These are phyloP conservation scores for Pythium brachiatum DNA, from an alignment of 352 stramenopile genomes.

Conservation along the genomic window DNA sequence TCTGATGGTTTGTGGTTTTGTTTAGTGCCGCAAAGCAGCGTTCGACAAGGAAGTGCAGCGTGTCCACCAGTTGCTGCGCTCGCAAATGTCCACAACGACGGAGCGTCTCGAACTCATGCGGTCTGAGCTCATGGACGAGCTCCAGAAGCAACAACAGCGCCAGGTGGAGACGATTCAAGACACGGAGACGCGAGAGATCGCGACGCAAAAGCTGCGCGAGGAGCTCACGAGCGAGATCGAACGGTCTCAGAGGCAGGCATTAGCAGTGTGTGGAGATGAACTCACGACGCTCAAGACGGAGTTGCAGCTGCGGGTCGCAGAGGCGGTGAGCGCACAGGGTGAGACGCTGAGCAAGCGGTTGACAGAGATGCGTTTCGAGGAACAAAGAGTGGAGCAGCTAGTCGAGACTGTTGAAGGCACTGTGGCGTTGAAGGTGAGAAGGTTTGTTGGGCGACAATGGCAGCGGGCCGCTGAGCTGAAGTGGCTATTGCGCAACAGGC, in stretches of 20 bases:
- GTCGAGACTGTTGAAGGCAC: background rate
- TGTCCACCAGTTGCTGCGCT: constrained; percentile 34
- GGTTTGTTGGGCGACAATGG: no score
- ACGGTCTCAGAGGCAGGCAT: background rate
- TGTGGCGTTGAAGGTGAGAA: background rate
- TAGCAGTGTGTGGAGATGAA: background rate
- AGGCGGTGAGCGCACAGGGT: background rate
- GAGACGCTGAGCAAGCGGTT: no score
- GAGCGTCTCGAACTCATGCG: constrained; percentile 25
- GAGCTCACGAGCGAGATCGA: background rate
- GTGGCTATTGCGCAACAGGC: no score
- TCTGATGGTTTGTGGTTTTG: constrained; percentile 3
- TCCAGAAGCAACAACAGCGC: constrained; percentile 2
- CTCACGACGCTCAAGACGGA: background rate
- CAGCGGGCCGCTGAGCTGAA: no score
- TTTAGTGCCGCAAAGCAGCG: constrained; percentile 51
- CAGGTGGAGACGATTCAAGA: background rate
- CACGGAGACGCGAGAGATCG: background rate
- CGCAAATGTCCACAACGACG: constrained; percentile 24
- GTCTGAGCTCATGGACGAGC: background rate
- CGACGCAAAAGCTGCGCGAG: background rate
- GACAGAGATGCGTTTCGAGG: no score
- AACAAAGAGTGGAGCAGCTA: no score
- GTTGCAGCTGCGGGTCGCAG: background rate
- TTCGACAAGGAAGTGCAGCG: constrained; percentile 47